Percentiles rank a stretch among this genome's conserved stretches.
Evolutionary conservation across 2,329 filamentous ascomycete genomes (phyloP).

Genomic region (Aspergillus udagawae): DNA sequence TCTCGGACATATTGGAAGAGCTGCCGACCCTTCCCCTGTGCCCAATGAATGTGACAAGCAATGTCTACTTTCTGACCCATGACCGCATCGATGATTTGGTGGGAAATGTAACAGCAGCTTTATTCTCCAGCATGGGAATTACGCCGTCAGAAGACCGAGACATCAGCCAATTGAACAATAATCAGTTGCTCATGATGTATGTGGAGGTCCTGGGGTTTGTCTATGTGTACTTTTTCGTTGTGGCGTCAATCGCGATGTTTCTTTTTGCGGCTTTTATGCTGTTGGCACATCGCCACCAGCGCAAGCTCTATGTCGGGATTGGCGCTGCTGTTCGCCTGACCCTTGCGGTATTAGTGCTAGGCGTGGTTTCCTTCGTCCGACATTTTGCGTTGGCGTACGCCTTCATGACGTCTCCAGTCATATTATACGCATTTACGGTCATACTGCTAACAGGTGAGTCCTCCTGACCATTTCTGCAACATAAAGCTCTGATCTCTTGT

Average conservation of each 20-base stretch:
- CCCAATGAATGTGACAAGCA: constrained; percentile 11
- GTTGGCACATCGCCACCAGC: constrained; percentile 25
- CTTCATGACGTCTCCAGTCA: constrained; percentile 40
- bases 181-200: constrained; percentile 33
- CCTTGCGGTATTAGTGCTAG: constrained; percentile 25
- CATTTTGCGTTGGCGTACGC: constrained; percentile 33
- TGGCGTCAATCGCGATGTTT: constrained; percentile 33
- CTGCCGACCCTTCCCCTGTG: constrained; percentile 30
- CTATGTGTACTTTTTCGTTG: constrained; percentile 38
- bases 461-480: background rate
- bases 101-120: constrained; percentile 38
- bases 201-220: constrained; percentile 37
- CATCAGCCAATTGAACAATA: constrained; percentile 23
- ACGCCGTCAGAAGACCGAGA: constrained; percentile 27
- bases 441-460: constrained; percentile 28
- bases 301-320: constrained; percentile 18
- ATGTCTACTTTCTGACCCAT: constrained; percentile 21
- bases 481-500: constrained; percentile 10
- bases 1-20: constrained; percentile 28
- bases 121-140: constrained; percentile 40
- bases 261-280: constrained; percentile 32
- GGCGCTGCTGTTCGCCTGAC: constrained; percentile 25
- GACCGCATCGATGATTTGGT: constrained; percentile 31
- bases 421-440: constrained; percentile 33
- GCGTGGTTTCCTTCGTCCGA: constrained; percentile 27